Base-by-base conservation (phyloP, 257 asterid species). In the Solanum phureja region DNA sequence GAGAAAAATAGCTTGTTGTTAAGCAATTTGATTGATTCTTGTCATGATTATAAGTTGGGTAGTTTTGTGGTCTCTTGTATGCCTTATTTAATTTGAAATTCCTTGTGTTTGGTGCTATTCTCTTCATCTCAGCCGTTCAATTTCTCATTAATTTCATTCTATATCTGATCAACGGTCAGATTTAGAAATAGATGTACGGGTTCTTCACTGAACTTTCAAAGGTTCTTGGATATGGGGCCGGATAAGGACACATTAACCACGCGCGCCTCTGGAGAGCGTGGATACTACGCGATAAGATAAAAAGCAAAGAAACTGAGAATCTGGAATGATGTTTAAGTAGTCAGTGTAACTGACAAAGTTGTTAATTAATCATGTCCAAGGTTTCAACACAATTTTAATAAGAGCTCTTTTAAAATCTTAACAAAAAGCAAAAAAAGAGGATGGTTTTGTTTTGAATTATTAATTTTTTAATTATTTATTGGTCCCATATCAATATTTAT, bases 1-100 rank as follows among this genome's bases (percentile, higher is more conserved):
- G 88, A 84, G 84, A 35, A 64, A 35, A 87, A 71, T 13, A 69
- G 60, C 87, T 79, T 82, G 27, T 73, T 83, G 75, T 88, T 31
- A 87, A 89, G 94, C 89, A 12, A 90, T 71, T 91, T 91, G 94
- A 91, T 88, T 87, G 94, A 93, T 92, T 88, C 93, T 90, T 91
- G 92, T 88, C 91, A 90, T 72, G 89, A 90, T 89, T 91, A 90
- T 88, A 88, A 85, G 77, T 46, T 85, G 87, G 90, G 85, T 74
- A 88, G 86, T 77, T 92, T 58, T 88, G 83, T 88, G 87, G 86
- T 49, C 37, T 85, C 69, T 72, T 86, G 86, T 74, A 86, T 87
- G 90, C 85, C 88, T 88, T 91, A 73, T 87, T 90, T 86, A 88
- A 89, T 91, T 88, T 44, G 89, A 89, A 89, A 72, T 86, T 49